A percentile compares a stretch with the other conserved stretches of the same genome.
Conservation (phyloP, 2,329 filamentous ascomycete species). For the Pseudogymnoascus sp. region DNA sequence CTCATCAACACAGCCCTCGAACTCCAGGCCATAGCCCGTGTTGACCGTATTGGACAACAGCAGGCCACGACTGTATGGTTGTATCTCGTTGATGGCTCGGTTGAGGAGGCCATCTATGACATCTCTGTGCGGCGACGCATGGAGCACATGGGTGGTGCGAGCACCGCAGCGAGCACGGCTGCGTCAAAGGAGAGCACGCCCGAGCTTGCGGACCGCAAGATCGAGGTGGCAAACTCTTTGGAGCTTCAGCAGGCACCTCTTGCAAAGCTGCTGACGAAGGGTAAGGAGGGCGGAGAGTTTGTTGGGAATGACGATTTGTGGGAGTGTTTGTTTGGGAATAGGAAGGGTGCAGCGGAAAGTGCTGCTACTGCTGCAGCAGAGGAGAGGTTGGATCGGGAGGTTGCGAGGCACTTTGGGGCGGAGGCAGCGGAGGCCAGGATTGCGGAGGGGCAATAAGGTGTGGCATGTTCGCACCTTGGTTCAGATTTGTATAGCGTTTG, state of each 20-base stretch:
- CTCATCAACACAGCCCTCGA: slow-evolving; percentile 89
- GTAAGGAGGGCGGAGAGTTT: slow-evolving; percentile 66
- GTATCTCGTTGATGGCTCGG: slow-evolving; percentile 82
- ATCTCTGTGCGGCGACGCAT: slow-evolving; percentile 72
- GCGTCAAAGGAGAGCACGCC: slow-evolving; percentile 35
- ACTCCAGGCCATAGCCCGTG: slow-evolving; percentile 87
- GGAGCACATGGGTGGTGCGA: slow-evolving; percentile 55
- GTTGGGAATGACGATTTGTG: slow-evolving; percentile 74
- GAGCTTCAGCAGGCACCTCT: slow-evolving; percentile 70
- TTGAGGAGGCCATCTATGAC: slow-evolving; percentile 87
- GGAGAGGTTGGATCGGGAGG: slow-evolving; percentile 18
- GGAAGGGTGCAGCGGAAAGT: not conserved
- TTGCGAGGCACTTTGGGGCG: slow-evolving; percentile 35
- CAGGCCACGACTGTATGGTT: slow-evolving; percentile 90
- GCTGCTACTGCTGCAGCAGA: not conserved
- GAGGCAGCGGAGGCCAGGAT: slow-evolving; percentile 44
- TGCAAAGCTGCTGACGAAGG: slow-evolving; percentile 61
- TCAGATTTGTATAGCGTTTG: not conserved
- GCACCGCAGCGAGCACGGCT: slow-evolving; percentile 32
- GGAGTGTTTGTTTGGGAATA: slow-evolving; percentile 74
- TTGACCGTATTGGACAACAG: slow-evolving; percentile 88
- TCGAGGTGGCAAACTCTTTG: slow-evolving; percentile 78
- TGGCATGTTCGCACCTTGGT: not conserved
- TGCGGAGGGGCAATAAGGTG: not conserved
- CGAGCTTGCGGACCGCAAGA: slow-evolving; percentile 43